Evolutionary conservation across 2,329 filamentous ascomycete species (phyloP).

Genomic region (Sarocladium kiliense): DNA sequence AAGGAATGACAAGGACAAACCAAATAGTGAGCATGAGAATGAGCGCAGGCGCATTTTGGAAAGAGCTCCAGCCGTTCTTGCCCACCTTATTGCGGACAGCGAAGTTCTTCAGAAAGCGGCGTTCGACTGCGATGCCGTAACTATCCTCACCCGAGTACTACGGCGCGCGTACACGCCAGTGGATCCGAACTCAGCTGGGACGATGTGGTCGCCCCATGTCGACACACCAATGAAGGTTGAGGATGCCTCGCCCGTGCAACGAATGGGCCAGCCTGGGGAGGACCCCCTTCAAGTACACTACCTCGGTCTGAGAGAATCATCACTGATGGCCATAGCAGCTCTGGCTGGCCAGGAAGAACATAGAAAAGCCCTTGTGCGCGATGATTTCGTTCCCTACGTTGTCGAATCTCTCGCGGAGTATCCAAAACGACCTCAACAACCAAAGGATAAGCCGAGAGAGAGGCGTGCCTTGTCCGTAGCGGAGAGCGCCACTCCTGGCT

Average conservation of each 20-base stretch:
- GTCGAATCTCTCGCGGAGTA: constrained; percentile 69
- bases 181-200: constrained; percentile 18
- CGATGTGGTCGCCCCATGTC: constrained; percentile 33
- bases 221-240: constrained; percentile 29
- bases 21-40: constrained; percentile 24
- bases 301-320: constrained; percentile 69
- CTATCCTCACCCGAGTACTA: constrained; percentile 41
- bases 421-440: constrained; percentile 42
- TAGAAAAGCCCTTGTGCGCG: constrained; percentile 74
- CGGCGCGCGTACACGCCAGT: constrained; percentile 47
- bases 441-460: constrained; percentile 35
- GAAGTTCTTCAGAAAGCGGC: constrained; percentile 77
- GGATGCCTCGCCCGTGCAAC: constrained; percentile 31
- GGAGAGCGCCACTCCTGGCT: constrained; percentile 35
- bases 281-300: constrained; percentile 59
- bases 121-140: constrained; percentile 55
- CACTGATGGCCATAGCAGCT: constrained; percentile 75
- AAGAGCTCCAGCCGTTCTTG: constrained; percentile 69
- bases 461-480: constrained; percentile 12
- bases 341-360: constrained; percentile 79
- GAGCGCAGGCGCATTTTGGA: constrained; percentile 49
- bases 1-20: constrained; percentile 39
- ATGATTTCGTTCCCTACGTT: constrained; percentile 75
- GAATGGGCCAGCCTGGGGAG: constrained; percentile 57
- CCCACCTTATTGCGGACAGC: constrained; percentile 73